Conservation (phyloP, 345 rosid genomes). For the Hibiscus mutabilis region DNA sequence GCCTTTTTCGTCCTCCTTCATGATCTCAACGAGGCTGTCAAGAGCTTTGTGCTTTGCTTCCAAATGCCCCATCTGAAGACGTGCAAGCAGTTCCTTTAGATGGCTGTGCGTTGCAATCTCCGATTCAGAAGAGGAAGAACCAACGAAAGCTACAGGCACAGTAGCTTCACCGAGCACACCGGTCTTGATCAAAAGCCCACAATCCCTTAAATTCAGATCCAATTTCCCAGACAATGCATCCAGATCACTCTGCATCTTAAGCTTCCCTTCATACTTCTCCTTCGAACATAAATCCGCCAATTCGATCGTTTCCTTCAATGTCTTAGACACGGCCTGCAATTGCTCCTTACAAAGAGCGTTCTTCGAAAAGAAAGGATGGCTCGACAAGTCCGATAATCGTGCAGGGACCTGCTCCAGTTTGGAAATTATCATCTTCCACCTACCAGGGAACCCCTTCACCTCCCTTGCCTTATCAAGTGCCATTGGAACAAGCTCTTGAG, state of each 20-base stretch:
- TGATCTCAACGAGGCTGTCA: conserved; percentile 54
- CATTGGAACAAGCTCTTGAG: conserved; percentile 64
- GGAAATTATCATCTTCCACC: conserved; percentile 82
- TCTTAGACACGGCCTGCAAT: conserved; percentile 57
- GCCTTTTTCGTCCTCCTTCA: conserved; percentile 82
- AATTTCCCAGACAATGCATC: conserved; percentile 74
- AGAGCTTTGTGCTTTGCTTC: conserved; percentile 89
- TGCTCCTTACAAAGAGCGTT: conserved; percentile 86
- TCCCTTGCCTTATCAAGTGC: conserved; percentile 51
- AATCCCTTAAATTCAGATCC: conserved; percentile 76
- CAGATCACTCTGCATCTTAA: conserved; percentile 91
- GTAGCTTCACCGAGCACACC: conserved; percentile 83
- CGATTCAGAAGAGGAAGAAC: conserved; percentile 32
- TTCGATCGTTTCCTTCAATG: conserved; percentile 47
- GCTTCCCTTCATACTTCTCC: conserved; percentile 80
- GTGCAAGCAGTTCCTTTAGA: conserved; percentile 66
- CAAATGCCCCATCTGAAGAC: conserved; percentile 93
- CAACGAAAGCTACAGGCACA: conserved; percentile 27
- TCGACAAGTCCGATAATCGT: conserved; percentile 66
- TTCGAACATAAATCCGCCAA: conserved; percentile 46
- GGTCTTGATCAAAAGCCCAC: conserved; percentile 81
- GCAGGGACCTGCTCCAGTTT: conserved; percentile 83
- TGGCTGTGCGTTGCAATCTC: conserved; percentile 40
- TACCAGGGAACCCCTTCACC: conserved; percentile 61
- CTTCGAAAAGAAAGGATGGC: conserved; percentile 92